These are phyloP conservation scores for Annulohypoxylon bovei DNA, from an alignment of 495 filamentous ascomycete genomes.

Conservation along the genomic window DNA sequence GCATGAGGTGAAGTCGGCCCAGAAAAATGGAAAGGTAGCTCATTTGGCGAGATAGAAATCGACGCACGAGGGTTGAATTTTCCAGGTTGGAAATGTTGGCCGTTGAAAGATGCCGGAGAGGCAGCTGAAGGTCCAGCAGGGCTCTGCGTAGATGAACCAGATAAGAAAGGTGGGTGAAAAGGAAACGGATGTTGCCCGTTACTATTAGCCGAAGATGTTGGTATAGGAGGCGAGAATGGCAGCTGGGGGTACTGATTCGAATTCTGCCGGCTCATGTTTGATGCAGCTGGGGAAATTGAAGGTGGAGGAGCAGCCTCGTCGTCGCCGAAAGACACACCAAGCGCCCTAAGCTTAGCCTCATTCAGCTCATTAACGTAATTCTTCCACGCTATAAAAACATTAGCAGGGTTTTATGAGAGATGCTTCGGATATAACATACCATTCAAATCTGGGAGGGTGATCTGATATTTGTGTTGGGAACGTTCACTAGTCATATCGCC, in stretches of 20 bases:
- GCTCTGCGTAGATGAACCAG: constrained; percentile 64
- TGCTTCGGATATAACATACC: constrained; percentile 43
- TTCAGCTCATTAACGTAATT: constrained; percentile 80
- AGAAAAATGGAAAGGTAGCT: constrained; percentile 57
- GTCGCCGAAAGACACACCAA: constrained; percentile 83
- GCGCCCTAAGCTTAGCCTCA: constrained; percentile 89
- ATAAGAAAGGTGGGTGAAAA: constrained; percentile 66
- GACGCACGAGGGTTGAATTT: constrained; percentile 66
- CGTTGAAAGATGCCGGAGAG: constrained; percentile 68
- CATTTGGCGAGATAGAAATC: constrained; percentile 57
- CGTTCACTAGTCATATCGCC: constrained; percentile 66
- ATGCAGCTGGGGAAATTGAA: constrained; percentile 60
- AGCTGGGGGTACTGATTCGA: constrained; percentile 69
- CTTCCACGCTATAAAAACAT: constrained; percentile 73
- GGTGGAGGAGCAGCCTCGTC: constrained; percentile 69
- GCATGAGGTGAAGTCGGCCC: constrained; percentile 55
- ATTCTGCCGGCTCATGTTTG: constrained; percentile 65
- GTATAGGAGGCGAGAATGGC: constrained; percentile 79
- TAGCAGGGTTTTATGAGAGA: constrained; percentile 24
- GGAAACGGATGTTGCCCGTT: constrained; percentile 68
- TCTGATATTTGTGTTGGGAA: constrained; percentile 60
- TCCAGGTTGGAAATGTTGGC: constrained; percentile 51
- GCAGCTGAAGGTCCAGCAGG: constrained; percentile 61
- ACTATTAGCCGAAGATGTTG: constrained; percentile 70
- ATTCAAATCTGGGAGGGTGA: constrained; percentile 79